These are phyloP conservation scores for Cordyceps cateniannulata DNA, from an alignment of 2,329 filamentous ascomycete species.

Conservation along the genomic window DNA sequence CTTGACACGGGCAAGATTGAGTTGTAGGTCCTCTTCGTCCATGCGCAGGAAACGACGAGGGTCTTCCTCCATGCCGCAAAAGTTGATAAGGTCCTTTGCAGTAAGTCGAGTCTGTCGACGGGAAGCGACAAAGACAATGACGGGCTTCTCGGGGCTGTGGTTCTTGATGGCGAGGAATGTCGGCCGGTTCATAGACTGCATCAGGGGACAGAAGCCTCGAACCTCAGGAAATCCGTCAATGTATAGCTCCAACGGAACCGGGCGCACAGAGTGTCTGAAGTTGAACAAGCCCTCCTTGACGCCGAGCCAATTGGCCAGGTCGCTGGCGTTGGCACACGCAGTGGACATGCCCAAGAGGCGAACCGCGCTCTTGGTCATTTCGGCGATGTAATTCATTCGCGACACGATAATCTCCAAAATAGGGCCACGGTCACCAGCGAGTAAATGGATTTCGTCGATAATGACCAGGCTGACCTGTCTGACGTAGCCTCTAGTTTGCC, in stretches of 20 bases:
- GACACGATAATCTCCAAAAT: conserved; percentile 96
- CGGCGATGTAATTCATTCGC: conserved; percentile 97
- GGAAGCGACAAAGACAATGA: conserved; percentile 97
- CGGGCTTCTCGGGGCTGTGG: conserved; percentile 92
- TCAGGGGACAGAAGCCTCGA: conserved; percentile 89
- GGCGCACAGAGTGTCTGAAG: conserved; percentile 92
- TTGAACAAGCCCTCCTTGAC: conserved; percentile 96
- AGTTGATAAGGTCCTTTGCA: conserved; percentile 93
- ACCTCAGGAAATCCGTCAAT: conserved; percentile 97
- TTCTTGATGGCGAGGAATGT: conserved; percentile 95
- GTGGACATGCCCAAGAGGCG: conserved; percentile 98
- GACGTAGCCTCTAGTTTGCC: conserved; percentile 96
- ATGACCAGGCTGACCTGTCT: conserved; percentile 92
- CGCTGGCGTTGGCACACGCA: conserved; percentile 90
- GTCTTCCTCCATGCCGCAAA: conserved; percentile 97
- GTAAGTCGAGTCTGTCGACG: conserved; percentile 90
- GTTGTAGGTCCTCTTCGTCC: conserved; percentile 86
- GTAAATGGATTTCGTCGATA: conserved; percentile 94
- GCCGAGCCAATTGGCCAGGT: conserved; percentile 92
- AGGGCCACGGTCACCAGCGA: conserved; percentile 93
- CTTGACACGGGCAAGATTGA: conserved; percentile 84
- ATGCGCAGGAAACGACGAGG: conserved; percentile 88
- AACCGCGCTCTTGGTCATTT: conserved; percentile 83
- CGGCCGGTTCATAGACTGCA: conserved; percentile 98
- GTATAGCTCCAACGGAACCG: conserved; percentile 90